Conservation (phyloP, 192 early-diverging fungal species). For the Gaertneriomyces semiglobifer region DNA sequence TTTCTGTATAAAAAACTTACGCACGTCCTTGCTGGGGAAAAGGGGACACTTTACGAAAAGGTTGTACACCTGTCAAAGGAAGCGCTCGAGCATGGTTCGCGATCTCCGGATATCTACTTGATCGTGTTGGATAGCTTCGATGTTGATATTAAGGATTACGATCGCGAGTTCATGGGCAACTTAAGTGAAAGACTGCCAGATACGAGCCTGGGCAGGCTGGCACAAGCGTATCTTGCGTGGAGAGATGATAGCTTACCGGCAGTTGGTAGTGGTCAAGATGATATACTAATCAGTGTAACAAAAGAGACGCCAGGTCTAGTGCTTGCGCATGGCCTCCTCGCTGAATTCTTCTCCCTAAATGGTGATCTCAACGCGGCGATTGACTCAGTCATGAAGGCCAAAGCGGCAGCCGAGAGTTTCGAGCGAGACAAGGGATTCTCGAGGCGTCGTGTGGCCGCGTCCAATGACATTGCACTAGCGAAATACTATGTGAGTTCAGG, state of each 20-base stretch:
- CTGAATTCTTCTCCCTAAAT: too few species aligned
- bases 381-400: too few species aligned
- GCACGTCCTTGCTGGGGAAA: constrained; percentile 15
- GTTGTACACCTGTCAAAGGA: constrained; percentile 1
- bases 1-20: constrained; percentile 15
- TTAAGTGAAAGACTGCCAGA: too few species aligned
- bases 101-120: not conserved
- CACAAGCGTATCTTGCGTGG: not conserved
- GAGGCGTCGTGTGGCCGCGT: constrained; percentile 9
- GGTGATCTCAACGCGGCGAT: too few species aligned
- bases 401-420: too few species aligned
- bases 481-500: constrained; percentile 23
- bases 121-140: constrained; percentile 10
- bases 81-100: not conserved
- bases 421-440: not conserved
- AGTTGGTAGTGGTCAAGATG: too few species aligned
- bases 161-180: too few species aligned
- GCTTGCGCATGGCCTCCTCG: too few species aligned
- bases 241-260: too few species aligned
- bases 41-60: not conserved
- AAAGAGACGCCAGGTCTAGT: too few species aligned
- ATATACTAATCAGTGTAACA: too few species aligned
- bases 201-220: not conserved
- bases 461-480: constrained; percentile 24
- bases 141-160: not conserved